Conservation (phyloP, 495 filamentous ascomycete genomes). For the Chaetomium cochliodes region DNA sequence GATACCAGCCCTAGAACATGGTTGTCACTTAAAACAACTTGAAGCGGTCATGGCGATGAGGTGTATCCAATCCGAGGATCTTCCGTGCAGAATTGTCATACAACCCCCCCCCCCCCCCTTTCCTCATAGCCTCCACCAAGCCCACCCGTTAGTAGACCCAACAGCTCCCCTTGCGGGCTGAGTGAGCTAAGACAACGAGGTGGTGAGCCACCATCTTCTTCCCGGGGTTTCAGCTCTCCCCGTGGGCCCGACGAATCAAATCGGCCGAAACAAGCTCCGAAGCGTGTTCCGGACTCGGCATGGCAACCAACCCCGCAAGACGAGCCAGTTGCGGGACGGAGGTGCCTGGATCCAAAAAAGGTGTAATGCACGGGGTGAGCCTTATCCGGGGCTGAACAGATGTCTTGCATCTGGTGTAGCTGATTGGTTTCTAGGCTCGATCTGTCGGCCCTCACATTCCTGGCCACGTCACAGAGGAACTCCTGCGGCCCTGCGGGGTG, state of each 20-base stretch:
- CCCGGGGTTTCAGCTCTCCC: slow-evolving; percentile 7
- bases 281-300: not conserved
- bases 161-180: not conserved
- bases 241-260: slow-evolving; percentile 8
- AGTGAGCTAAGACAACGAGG: not conserved
- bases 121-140: not conserved
- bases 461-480: slow-evolving; percentile 23
- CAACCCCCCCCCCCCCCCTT: too few species aligned
- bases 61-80: not conserved
- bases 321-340: slow-evolving; percentile 22
- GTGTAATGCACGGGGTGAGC: slow-evolving; percentile 2
- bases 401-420: slow-evolving; percentile 10
- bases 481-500: slow-evolving; percentile 8
- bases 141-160: not conserved
- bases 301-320: slow-evolving; percentile 12
- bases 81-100: not conserved
- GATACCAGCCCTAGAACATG: not conserved
- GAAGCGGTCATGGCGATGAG: slow-evolving; percentile 1
- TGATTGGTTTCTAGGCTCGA: slow-evolving; percentile 13
- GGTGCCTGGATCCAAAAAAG: slow-evolving; percentile 6
- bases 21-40: not conserved
- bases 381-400: not conserved
- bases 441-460: slow-evolving; percentile 16
- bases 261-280: not conserved
- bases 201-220: not conserved